Evolutionary conservation across 2,329 filamentous ascomycete species (phyloP).

Genomic region (Aureobasidium zeae): DNA sequence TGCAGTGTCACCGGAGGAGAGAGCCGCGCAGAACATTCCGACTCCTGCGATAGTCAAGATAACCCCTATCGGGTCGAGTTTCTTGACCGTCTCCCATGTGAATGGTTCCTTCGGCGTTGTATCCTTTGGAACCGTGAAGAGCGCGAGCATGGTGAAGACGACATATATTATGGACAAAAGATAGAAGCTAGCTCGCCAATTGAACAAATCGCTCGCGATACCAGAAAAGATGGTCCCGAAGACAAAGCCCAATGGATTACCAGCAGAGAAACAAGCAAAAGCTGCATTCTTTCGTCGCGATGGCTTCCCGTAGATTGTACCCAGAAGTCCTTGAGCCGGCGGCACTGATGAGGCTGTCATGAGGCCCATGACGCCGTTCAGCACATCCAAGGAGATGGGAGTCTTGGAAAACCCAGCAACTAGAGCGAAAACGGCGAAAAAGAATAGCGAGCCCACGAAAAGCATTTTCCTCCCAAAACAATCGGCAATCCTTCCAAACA

Average conservation of each 20-base stretch:
- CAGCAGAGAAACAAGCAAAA: conserved; percentile 54
- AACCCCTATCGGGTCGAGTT: conserved; percentile 54
- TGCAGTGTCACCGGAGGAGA: conserved; percentile 48
- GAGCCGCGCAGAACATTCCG: conserved; percentile 53
- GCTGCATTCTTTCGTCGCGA: conserved; percentile 54
- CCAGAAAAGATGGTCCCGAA: conserved; percentile 53
- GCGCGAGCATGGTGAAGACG: conserved; percentile 47
- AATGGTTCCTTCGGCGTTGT: conserved; percentile 36
- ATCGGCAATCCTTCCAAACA: conserved; percentile 57
- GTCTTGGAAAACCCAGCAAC: conserved; percentile 51
- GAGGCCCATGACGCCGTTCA: conserved; percentile 57
- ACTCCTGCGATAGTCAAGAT: conserved; percentile 54
- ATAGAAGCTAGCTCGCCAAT: conserved; percentile 56
- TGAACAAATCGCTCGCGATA: conserved; percentile 50
- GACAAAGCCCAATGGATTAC: conserved; percentile 49
- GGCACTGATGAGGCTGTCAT: conserved; percentile 55
- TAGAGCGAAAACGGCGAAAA: conserved; percentile 49
- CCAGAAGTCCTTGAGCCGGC: conserved; percentile 55
- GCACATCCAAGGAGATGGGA: conserved; percentile 51
- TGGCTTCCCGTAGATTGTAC: conserved; percentile 53
- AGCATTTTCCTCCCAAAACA: conserved; percentile 55
- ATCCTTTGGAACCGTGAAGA: conserved; percentile 54
- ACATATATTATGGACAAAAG: conserved; percentile 56
- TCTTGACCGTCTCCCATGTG: conserved; percentile 42
- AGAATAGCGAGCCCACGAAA: conserved; percentile 51